A percentile compares a stretch with the other conserved stretches of the same genome.
Evolutionary conservation across 225 moss, liverwort and hornwort species (phyloP).

Genomic region (Straminergon stramineum): DNA sequence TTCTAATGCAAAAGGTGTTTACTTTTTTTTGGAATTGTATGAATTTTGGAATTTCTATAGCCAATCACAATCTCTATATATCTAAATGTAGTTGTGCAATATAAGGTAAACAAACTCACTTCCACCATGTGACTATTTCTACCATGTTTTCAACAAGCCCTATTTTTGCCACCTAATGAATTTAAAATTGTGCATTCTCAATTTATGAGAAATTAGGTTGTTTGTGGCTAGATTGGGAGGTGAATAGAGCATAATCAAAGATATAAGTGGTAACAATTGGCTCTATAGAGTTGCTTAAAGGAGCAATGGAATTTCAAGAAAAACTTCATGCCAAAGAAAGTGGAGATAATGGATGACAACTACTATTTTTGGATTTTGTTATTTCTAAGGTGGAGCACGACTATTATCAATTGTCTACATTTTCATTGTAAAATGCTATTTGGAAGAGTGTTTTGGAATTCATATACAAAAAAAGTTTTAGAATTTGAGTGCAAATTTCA

Average conservation of each 20-base stretch:
- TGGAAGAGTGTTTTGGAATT: too few relatives aligned
- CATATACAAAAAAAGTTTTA: too few relatives aligned
- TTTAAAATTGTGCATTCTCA: not conserved
- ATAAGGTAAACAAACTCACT: not conserved
- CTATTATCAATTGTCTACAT: not conserved
- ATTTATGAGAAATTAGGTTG: not conserved
- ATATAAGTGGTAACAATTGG: not conserved
- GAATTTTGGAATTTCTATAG: not conserved
- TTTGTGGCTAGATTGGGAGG: not conserved
- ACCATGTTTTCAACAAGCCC: accelerated
- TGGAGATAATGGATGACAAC: accelerated
- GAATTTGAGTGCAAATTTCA: too few relatives aligned
- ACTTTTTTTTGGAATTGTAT: too few relatives aligned
- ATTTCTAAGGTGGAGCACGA: not conserved
- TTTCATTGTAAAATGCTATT: not conserved
- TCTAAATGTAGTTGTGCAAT: not conserved
- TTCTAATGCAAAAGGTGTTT: not conserved
- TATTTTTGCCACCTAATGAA: not conserved
- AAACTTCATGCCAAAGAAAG: accelerated
- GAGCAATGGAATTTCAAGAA: not conserved
- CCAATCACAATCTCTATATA: not conserved
- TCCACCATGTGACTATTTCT: not conserved
- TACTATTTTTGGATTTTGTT: not conserved
- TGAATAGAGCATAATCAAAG: too few relatives aligned
- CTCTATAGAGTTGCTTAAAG: not conserved